Base-by-base conservation (phyloP, 495 filamentous ascomycete genomes). In the Cercophora newfieldiana region DNA sequence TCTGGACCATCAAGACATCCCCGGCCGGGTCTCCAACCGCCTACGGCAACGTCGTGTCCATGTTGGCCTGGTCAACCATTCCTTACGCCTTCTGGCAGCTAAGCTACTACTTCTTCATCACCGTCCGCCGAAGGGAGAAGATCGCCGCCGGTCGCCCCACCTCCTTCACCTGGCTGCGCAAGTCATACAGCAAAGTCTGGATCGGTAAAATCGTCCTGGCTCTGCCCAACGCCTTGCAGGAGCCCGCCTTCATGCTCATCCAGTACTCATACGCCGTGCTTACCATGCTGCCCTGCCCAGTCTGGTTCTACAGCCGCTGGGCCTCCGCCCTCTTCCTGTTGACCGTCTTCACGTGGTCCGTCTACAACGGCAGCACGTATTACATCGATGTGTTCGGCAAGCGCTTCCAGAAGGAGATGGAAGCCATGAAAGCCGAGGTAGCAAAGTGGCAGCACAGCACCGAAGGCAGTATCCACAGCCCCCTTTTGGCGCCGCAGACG, bases 351-450 rank as follows among this genome's bases (percentile, higher is more conserved):
- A 78, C 86, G 31, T 96, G 94, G 93, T 93, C 90, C 70, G 86
- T 97, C 57, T 92, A 97, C 77, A 99, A 99, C 68, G 95, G 95
- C 28, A 91, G 93, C 25, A 97, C 93, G 16, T 99, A 90, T 75
- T 99, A 99, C 75, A 97, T 98, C 74, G 95, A 99, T 69, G 89
- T 97, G 16, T 99, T 97, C 69, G 95, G 95, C 63, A 97, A 90
- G 73, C 87, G 93, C 5, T 98, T 98, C 82, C 91, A 98, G 81
- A 96, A 93, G 74, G 96, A 99, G 78, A 82, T 99, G 22, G 96
- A 98, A 75, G 85, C 89, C 31, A 84, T 99, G 77, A 93, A 90
- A 80, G 86, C 85, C 63, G 95, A 99, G 75, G 93, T 97, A 30
- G 88, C 88, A 8, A 93, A 91, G 72, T 97, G 93, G 94, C 93